Evolutionary conservation across 495 filamentous ascomycete species (phyloP).

Genomic region (Aspergillus taichungensis): DNA sequence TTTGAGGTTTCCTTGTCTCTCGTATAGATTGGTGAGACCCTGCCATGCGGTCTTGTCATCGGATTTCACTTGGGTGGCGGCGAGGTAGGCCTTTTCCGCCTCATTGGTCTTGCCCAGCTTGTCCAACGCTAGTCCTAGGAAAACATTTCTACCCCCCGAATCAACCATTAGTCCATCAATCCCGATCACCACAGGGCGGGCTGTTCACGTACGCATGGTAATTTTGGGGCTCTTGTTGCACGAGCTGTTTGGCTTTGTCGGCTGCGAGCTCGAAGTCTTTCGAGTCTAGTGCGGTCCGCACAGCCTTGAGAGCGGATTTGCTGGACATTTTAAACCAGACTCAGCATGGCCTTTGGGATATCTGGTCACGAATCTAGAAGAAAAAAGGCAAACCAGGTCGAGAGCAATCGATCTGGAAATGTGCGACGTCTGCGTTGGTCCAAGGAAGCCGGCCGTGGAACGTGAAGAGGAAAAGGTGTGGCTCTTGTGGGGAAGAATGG

Average conservation of each 20-base stretch:
- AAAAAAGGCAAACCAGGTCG: too few relatives aligned
- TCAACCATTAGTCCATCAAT: not conserved
- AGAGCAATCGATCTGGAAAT: too few relatives aligned
- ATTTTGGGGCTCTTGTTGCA: conserved; percentile 65
- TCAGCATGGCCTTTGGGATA: conserved; percentile 11
- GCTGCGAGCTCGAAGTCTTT: conserved; percentile 70
- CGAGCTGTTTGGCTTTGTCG: conserved; percentile 53
- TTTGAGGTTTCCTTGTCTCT: conserved; percentile 59
- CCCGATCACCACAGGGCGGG: not conserved
- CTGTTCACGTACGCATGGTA: conserved; percentile 61
- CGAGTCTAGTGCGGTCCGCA: conserved; percentile 67
- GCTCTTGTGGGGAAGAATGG: too few relatives aligned
- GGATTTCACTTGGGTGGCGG: conserved; percentile 57
- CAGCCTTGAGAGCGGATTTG: conserved; percentile 78
- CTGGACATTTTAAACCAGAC: conserved; percentile 38
- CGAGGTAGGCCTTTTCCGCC: conserved; percentile 65
- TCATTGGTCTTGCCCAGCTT: conserved; percentile 61
- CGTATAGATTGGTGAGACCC: conserved; percentile 79
- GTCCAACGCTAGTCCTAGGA: conserved; percentile 72
- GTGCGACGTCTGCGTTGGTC: too few relatives aligned
- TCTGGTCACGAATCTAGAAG: not conserved
- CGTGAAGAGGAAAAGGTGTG: too few relatives aligned
- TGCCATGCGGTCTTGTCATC: conserved; percentile 73
- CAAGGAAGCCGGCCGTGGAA: too few relatives aligned
- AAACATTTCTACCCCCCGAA: conserved; percentile 51